A percentile compares a stretch with the other conserved stretches of the same genome.
Evolutionary conservation across 1,139 yeast species (phyloP).

Genomic region (Blastobotrys arbuscula): DNA sequence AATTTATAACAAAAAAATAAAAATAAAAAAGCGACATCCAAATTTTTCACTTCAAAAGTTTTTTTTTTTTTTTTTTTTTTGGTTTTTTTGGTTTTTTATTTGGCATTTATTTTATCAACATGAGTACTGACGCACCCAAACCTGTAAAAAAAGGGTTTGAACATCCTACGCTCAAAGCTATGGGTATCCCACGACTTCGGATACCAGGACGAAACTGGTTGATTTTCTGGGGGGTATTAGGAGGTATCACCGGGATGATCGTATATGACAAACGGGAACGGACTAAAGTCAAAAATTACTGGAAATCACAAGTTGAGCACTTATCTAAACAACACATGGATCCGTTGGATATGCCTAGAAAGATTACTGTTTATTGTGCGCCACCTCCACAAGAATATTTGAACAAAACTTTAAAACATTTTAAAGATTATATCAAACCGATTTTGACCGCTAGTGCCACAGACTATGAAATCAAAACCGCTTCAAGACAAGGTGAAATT

Average conservation of each 20-base stretch:
- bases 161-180: slow-evolving; percentile 80
- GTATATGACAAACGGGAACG: slow-evolving; percentile 77
- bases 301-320: slow-evolving; percentile 56
- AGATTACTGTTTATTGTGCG: slow-evolving; percentile 75
- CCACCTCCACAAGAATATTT: slow-evolving; percentile 96
- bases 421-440: slow-evolving; percentile 82
- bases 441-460: slow-evolving; percentile 78
- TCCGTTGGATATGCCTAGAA: slow-evolving; percentile 59
- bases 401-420: slow-evolving; percentile 66
- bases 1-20: too few species aligned
- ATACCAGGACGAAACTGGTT: slow-evolving; percentile 92
- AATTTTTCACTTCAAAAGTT: neutral
- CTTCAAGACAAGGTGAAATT: slow-evolving; percentile 80
- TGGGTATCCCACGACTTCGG: slow-evolving; percentile 76
- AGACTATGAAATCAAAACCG: slow-evolving; percentile 73
- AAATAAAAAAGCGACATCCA: too few species aligned
- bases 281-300: slow-evolving; percentile 54
- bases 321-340: slow-evolving; percentile 43
- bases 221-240: slow-evolving; percentile 75
- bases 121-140: too few species aligned
- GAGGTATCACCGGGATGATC: slow-evolving; percentile 62
- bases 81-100: too few species aligned
- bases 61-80: neutral
- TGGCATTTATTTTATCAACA: too few species aligned
- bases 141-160: slow-evolving; percentile 37